Evolutionary conservation across 73 alveolate genomes (phyloP).

Genomic region (Paramecium pentaurelia): DNA sequence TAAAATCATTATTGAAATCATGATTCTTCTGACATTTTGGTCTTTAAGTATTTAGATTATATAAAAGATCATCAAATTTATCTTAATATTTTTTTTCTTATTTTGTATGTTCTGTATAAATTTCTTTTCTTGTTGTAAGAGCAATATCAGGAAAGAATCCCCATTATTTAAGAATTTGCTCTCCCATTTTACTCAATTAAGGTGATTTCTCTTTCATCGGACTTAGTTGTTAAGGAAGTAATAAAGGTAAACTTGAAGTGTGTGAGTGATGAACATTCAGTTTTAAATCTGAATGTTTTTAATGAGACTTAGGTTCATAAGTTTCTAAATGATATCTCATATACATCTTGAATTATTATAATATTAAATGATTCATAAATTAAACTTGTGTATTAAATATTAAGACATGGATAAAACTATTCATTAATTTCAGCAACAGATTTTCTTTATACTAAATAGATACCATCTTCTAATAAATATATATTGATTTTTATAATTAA

Average conservation of each 20-base stretch:
- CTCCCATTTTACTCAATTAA: not conserved
- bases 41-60: not conserved
- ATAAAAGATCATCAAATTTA: not conserved
- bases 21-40: not conserved
- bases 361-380: not conserved
- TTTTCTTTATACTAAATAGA: not conserved
- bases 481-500: no score
- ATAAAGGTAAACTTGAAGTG: not conserved
- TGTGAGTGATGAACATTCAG: not conserved
- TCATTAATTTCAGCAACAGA: not conserved
- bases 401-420: not conserved
- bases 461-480: not conserved
- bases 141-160: not conserved
- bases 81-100: not conserved
- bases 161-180: not conserved
- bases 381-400: not conserved
- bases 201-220: not conserved
- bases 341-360: not conserved
- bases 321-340: not conserved
- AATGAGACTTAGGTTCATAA: not conserved
- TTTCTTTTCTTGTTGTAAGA: not conserved
- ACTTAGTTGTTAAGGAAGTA: not conserved
- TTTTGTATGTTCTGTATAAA: not conserved
- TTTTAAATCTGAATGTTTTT: not conserved
- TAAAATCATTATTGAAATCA: not conserved